Conservation (phyloP, 164 flowering plant species). For the Taxillus chinensis region DNA sequence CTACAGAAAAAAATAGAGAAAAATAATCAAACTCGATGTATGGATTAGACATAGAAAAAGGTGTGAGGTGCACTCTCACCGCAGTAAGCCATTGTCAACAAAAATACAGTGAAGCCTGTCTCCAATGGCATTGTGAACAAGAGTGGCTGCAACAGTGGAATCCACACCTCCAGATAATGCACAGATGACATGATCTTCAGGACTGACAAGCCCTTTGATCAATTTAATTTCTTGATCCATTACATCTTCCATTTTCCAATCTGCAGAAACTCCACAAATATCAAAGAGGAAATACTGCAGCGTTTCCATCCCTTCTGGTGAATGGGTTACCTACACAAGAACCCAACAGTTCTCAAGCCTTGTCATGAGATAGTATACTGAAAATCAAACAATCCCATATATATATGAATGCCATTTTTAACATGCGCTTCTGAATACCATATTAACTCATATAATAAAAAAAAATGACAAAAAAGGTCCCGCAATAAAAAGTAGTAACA, state of each 20-base stretch:
- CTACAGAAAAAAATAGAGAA: constrained; percentile 21
- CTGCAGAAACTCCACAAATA: constrained; percentile 63
- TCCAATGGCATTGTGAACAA: constrained; percentile 92
- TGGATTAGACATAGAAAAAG: not conserved
- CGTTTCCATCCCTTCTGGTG: constrained; percentile 88
- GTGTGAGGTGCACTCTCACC: constrained; percentile 27
- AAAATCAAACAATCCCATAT: not conserved
- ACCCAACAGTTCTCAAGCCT: not conserved
- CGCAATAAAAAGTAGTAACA: too few relatives aligned
- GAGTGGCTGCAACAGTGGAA: constrained; percentile 97
- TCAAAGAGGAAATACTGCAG: constrained; percentile 65
- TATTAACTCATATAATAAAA: too few relatives aligned
- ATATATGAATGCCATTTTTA: too few relatives aligned
- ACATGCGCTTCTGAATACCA: too few relatives aligned
- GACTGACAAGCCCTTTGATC: constrained; percentile 47
- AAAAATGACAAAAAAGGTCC: too few relatives aligned
- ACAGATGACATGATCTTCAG: constrained; percentile 85
- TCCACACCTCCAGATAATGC: constrained; percentile 95
- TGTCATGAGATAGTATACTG: not conserved
- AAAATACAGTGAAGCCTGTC: constrained; percentile 89
- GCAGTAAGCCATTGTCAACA: constrained; percentile 92
- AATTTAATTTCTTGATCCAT: constrained; percentile 73
- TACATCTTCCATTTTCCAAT: constrained; percentile 88
- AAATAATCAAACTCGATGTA: constrained; percentile 3
- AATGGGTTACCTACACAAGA: constrained; percentile 76